Conservation (phyloP, 192 early-diverging fungal species). For the Coemansia sp. region DNA sequence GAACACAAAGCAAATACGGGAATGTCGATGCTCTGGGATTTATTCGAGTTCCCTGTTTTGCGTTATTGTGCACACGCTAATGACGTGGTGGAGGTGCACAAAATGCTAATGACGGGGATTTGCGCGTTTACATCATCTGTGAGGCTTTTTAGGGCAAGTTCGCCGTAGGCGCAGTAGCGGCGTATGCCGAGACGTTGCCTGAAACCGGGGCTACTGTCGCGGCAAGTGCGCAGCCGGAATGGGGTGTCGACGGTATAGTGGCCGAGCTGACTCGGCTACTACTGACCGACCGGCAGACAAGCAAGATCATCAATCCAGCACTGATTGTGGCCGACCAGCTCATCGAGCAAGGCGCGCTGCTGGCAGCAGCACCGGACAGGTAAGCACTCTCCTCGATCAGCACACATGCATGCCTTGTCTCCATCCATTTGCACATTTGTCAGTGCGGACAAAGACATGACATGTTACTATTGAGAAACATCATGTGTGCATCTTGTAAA, state of each 20-base stretch:
- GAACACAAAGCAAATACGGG: not conserved
- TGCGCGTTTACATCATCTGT: slow-evolving; percentile 1
- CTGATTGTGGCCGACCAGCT: slow-evolving; percentile 52
- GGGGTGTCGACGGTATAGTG: slow-evolving; percentile 41
- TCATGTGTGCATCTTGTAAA: too few species aligned
- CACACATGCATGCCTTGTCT: not conserved
- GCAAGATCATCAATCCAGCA: slow-evolving; percentile 50
- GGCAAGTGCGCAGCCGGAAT: slow-evolving; percentile 8
- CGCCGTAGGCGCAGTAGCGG: slow-evolving; percentile 49
- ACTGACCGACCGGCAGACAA: slow-evolving; percentile 45
- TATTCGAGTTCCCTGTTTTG: not conserved
- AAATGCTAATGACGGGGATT: slow-evolving; percentile 3
- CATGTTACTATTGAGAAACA: not conserved
- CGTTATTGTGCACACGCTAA: too few species aligned
- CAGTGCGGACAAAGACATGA: too few species aligned
- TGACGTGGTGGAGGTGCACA: too few species aligned
- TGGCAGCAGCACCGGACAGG: slow-evolving; percentile 26
- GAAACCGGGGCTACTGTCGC: slow-evolving; percentile 10
- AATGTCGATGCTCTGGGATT: not conserved
- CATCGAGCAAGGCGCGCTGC: slow-evolving; percentile 43
- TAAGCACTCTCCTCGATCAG: slow-evolving; percentile 11
- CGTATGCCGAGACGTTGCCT: slow-evolving; percentile 35
- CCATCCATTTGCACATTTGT: too few species aligned
- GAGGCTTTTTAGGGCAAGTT: slow-evolving; percentile 38
- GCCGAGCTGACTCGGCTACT: slow-evolving; percentile 45